phyloP scores from a whole-genome alignment of 139 green algal genomes.

The Volvox africanus region DNA sequence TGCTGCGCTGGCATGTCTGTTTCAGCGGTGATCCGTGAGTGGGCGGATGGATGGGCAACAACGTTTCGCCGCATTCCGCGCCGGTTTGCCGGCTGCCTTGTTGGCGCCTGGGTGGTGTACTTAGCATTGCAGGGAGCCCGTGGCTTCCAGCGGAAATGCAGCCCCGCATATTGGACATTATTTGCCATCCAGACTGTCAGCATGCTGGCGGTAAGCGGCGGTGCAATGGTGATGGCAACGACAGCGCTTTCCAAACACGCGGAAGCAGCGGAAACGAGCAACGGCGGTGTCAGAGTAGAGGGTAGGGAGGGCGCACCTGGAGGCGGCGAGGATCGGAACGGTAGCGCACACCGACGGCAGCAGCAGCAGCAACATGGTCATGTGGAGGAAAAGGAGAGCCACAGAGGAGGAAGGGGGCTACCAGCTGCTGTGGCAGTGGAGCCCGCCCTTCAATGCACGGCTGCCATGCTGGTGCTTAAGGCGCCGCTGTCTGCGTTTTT shows the following conservation, averaged over 20 bases:
- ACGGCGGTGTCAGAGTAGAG: neutral
- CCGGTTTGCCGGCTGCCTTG: neutral
- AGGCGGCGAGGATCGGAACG: neutral
- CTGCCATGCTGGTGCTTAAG: neutral
- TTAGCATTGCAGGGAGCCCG: neutral
- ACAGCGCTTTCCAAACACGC: neutral
- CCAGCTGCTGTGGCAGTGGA: neutral
- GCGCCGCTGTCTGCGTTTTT: neutral
- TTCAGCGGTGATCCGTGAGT: neutral
- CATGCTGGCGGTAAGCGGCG: conserved; percentile 23
- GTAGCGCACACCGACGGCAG: neutral
- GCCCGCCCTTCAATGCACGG: neutral
- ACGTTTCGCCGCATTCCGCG: neutral
- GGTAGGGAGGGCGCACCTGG: neutral
- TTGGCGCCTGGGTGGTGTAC: conserved; percentile 23
- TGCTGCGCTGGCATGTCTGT: neutral
- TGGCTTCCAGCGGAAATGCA: neutral
- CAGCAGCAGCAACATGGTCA: too few species aligned
- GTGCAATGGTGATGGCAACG: neutral
- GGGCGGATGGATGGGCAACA: neutral
- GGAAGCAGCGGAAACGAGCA: neutral
- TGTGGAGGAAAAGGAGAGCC: too few species aligned
- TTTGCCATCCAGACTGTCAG: neutral
- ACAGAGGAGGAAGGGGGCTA: too few species aligned
- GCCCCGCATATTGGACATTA: neutral